Base-by-base conservation (phyloP, 1,284 basidiomycete species). In the Athelia sp. region DNA sequence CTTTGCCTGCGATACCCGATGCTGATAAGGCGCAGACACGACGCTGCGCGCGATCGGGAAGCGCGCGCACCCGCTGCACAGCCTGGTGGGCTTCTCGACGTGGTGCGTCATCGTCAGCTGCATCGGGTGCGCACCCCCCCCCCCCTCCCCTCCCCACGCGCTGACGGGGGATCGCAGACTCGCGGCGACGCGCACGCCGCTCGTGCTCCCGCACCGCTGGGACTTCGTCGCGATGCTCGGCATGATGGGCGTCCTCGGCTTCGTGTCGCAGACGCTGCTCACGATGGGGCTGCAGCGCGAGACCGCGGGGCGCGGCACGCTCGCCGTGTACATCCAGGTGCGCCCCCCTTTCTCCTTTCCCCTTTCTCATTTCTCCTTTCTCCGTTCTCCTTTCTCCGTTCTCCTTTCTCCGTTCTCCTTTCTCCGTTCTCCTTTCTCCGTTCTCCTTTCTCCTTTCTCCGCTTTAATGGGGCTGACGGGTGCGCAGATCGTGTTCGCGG, bases 61-160 rank as follows among this genome's bases (percentile, higher is more conserved):
- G 53, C 76, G 82, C 0, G 87, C 87, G 3, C 84, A 88, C 56
- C 74, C 87, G 0, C 66, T 91, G 49, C 89, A 93, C 60, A 76
- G 78, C n/a, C 74, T 90, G 54, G 72, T 76, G 2, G 84, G 78
- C 50, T 91, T 89, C 59, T 81, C 87, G 0, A 65, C 76, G 22
- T 75, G 80, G 57, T 84, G 81, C 52, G 74, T 84, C 2, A 63
- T 87, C 35, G 76, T 78, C 1, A 73, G 79, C 1, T 63, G 68
- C 10, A 52, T 81, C 52, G 75, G 65, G 81, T 81, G 55, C 48
- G 73, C 60, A 22, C 14, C 4, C 17, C 43, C n/a, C 45, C 18
- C 22, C 21, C 48, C 26, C 23, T 4, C 40, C n/a, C 43, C 34
- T 6, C 22, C 29, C 1, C 17, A 24, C 44, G 4, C 9, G 42